phyloP scores from a whole-genome alignment of 2,329 filamentous ascomycete species.

The Mariannaea sp. region DNA sequence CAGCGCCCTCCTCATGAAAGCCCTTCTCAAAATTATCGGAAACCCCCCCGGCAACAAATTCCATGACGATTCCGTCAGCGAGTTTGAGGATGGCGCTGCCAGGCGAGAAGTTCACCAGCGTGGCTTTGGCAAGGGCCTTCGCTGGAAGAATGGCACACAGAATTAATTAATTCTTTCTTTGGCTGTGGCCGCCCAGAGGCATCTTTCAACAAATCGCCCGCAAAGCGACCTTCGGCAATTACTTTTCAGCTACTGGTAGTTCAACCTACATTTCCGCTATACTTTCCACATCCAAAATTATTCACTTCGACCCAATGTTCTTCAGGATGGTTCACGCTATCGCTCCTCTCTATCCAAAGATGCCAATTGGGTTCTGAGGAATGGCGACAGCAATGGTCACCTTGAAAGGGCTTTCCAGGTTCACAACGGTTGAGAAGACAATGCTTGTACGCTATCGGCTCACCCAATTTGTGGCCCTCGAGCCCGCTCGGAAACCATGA shows the following conservation, averaged over 20 bases:
- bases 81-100: constrained; percentile 64
- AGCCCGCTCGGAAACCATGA: constrained; percentile 6
- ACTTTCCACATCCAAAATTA: constrained; percentile 17
- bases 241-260: constrained; percentile 36
- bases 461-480: constrained; percentile 18
- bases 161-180: constrained; percentile 14
- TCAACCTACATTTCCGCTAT: constrained; percentile 45
- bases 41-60: constrained; percentile 57
- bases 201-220: constrained; percentile 40
- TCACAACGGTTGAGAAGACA: constrained; percentile 46
- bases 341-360: background rate
- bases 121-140: constrained; percentile 55
- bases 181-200: constrained; percentile 3
- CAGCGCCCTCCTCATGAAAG: constrained; percentile 70
- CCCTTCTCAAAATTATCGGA: constrained; percentile 64
- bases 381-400: constrained; percentile 49
- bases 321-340: background rate
- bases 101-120: constrained; percentile 61
- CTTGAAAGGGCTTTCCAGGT: constrained; percentile 24
- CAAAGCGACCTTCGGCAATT: constrained; percentile 2
- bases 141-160: constrained; percentile 42
- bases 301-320: constrained; percentile 24
- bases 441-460: constrained; percentile 59
- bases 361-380: background rate
- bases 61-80: constrained; percentile 46